Evolutionary conservation across 345 rosid species (phyloP).

Genomic region (Cardamine occulta): DNA sequence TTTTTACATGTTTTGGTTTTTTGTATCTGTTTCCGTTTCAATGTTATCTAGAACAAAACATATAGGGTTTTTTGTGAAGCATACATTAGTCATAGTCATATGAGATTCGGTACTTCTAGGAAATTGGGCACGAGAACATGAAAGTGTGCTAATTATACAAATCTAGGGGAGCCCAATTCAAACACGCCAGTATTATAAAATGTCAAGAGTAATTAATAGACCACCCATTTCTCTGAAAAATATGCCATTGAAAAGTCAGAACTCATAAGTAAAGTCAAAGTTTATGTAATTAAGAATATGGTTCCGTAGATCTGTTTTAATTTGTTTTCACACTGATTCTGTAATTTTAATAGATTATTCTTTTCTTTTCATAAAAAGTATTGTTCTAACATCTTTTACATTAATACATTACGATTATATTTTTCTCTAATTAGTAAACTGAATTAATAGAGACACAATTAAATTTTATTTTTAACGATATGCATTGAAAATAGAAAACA

Average conservation of each 20-base stretch:
- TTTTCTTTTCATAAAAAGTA: too few species aligned
- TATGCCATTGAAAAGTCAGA: constrained; percentile 29
- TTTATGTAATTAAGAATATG: not conserved
- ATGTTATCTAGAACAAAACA: not conserved
- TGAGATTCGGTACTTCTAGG: constrained; percentile 11
- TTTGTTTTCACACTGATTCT: not conserved
- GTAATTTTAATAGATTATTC: not conserved
- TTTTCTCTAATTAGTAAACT: too few species aligned
- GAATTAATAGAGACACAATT: too few species aligned
- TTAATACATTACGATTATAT: too few species aligned
- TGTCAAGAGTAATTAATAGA: not conserved
- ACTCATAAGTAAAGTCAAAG: constrained; percentile 34
- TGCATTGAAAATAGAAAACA: not conserved
- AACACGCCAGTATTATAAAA: constrained; percentile 19
- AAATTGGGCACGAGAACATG: not conserved
- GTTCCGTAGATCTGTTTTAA: not conserved
- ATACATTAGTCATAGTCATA: not conserved
- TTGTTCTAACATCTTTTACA: too few species aligned
- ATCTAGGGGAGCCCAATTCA: not conserved
- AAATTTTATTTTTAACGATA: too few species aligned
- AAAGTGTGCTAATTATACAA: not conserved
- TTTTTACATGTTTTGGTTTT: too few species aligned
- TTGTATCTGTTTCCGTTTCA: too few species aligned
- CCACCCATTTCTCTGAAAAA: constrained; percentile 12
- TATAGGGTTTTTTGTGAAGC: not conserved